A percentile compares a stretch with the other conserved stretches of the same genome.
Conservation (phyloP, 345 rosid genomes). For the Eucalyptus grandis region DNA sequence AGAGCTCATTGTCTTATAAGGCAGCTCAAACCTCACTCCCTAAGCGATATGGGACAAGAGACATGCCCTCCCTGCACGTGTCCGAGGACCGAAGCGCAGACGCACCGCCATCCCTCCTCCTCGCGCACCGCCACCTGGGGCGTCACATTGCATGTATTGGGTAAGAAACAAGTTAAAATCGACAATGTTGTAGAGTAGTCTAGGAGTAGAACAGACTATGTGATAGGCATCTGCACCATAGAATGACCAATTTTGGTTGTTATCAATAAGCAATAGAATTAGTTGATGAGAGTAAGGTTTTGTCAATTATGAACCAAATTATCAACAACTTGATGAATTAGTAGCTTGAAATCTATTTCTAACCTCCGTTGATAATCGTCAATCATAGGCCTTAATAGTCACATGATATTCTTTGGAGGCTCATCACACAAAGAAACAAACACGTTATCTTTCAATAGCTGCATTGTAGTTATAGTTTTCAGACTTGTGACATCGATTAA, state of each 20-base stretch:
- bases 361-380: not conserved
- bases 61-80: accelerated
- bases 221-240: not conserved
- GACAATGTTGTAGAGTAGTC: not conserved
- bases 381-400: no score
- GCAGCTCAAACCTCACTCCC: no score
- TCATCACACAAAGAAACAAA: no score
- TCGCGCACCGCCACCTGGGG: accelerated
- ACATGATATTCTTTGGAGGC: no score
- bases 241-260: not conserved
- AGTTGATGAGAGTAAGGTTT: no score
- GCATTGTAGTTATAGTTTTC: no score
- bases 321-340: not conserved
- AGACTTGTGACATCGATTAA: no score
- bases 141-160: not conserved
- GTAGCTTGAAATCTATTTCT: not conserved
- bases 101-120: no score
- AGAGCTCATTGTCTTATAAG: no score
- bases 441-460: no score
- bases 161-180: not conserved
- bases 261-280: not conserved
- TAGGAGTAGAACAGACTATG: not conserved
- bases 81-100: no score
- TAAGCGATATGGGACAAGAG: accelerated
- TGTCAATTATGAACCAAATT: not conserved